A percentile compares a stretch with the other conserved stretches of the same genome.
phyloP scores from a whole-genome alignment of 208 protist genomes.

The Trypanosoma cruzi region DNA sequence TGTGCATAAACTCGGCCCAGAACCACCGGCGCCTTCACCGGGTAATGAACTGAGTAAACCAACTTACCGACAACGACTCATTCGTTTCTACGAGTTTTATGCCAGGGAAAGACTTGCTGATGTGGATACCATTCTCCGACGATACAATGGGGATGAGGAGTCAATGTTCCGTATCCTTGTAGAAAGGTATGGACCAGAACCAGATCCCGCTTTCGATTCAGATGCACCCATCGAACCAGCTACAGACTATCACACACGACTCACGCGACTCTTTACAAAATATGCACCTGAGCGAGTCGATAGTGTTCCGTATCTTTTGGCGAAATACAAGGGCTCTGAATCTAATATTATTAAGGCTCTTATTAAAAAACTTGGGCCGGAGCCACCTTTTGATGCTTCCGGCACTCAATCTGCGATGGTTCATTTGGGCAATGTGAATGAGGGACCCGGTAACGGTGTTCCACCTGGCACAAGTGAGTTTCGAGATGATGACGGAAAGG shows the following conservation, averaged over 20 bases:
- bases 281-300: constrained; percentile 21
- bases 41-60: neutral
- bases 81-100: constrained; percentile 31
- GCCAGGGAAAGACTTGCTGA: constrained; percentile 23
- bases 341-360: constrained; percentile 25
- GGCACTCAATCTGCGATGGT: neutral
- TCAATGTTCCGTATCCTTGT: constrained; percentile 29
- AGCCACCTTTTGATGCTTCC: constrained; percentile 8
- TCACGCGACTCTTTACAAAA: constrained; percentile 18
- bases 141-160: constrained; percentile 29
- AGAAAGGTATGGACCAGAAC: constrained; percentile 36
- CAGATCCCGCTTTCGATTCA: constrained; percentile 10
- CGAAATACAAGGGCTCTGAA: constrained; percentile 21
- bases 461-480: neutral
- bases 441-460: neutral
- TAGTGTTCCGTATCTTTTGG: constrained; percentile 5
- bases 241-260: constrained; percentile 10
- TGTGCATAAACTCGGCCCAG: constrained; percentile 32
- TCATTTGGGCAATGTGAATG: neutral
- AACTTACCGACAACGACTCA: constrained; percentile 26
- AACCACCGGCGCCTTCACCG: constrained; percentile 21
- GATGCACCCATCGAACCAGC: constrained; percentile 14
- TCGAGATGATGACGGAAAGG: neutral
- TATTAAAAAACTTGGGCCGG: constrained; percentile 29
- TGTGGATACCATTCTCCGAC: constrained; percentile 17